phyloP scores from a whole-genome alignment of 1,284 basidiomycete genomes.

The Melampsora medusae region DNA sequence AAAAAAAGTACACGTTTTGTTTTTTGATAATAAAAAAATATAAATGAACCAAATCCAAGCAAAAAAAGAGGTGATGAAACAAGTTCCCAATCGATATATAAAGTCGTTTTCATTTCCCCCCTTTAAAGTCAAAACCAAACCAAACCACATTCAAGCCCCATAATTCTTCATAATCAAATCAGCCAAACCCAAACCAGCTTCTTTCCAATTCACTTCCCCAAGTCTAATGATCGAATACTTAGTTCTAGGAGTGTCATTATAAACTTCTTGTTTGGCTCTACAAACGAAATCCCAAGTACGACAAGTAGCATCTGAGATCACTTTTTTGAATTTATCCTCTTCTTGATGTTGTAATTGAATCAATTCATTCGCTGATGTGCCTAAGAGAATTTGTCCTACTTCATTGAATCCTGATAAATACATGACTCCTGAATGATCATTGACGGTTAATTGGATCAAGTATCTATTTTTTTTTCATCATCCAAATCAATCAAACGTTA shows the following conservation, averaged over 20 bases:
- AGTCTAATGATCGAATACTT: slow-evolving; percentile 29
- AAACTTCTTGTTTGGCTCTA: slow-evolving; percentile 35
- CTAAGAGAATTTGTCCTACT: slow-evolving; percentile 71
- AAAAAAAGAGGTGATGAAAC: no score
- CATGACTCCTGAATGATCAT: slow-evolving; percentile 81
- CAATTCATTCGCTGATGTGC: slow-evolving; percentile 74
- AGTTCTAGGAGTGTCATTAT: slow-evolving; percentile 23
- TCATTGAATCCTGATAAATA: slow-evolving; percentile 98
- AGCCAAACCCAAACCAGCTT: slow-evolving; percentile 22
- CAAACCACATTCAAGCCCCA: not conserved
- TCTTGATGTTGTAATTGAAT: slow-evolving; percentile 45
- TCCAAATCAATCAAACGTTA: not conserved
- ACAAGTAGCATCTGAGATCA: slow-evolving; percentile 19
- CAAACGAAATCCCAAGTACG: slow-evolving; percentile 30
- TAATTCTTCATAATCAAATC: slow-evolving; percentile 2
- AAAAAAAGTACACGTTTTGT: no score
- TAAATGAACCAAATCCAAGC: no score
- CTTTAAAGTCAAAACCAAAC: no score
- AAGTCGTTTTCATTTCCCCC: no score
- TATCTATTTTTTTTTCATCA: slow-evolving; percentile 63
- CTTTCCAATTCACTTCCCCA: slow-evolving; percentile 29
- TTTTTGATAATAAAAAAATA: no score
- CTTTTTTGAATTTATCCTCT: slow-evolving; percentile 14
- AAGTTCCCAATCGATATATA: no score
- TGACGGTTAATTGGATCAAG: slow-evolving; percentile 80